phyloP scores from a whole-genome alignment of 306 rosid species.

The Prunus fruticosa region DNA sequence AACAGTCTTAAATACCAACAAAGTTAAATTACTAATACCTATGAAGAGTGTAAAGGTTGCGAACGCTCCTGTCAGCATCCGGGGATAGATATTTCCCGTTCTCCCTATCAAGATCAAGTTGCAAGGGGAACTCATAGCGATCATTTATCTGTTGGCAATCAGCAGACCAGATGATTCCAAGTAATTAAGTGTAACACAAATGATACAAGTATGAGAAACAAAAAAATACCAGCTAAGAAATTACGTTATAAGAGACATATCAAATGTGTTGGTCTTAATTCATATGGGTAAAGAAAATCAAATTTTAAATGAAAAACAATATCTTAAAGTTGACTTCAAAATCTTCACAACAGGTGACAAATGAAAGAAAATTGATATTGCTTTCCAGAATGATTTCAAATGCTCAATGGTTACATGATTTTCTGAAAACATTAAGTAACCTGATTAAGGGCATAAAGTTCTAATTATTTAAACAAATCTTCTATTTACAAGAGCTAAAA shows the following conservation, averaged over 20 bases:
- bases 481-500: background rate
- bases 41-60: constrained; percentile 90
- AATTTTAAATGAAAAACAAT: background rate
- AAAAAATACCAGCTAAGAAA: background rate
- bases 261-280: background rate
- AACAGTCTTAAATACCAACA: background rate
- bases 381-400: background rate
- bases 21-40: constrained; percentile 45
- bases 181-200: background rate
- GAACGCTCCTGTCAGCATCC: constrained; percentile 82
- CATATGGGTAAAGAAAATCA: background rate
- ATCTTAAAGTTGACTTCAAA: background rate
- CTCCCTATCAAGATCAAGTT: constrained; percentile 90
- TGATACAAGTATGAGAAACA: background rate
- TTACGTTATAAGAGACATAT: background rate
- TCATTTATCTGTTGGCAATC: constrained; percentile 71
- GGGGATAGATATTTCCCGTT: constrained; percentile 84
- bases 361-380: background rate
- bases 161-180: constrained; percentile 13
- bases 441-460: background rate
- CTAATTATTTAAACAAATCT: background rate
- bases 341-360: background rate
- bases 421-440: background rate
- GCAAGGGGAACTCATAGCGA: constrained; percentile 95
- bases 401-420: background rate